Percentiles rank a stretch among this genome's conserved stretches.
phyloP scores from a whole-genome alignment of 179 eudicot genomes.

The Nepenthes alata region DNA sequence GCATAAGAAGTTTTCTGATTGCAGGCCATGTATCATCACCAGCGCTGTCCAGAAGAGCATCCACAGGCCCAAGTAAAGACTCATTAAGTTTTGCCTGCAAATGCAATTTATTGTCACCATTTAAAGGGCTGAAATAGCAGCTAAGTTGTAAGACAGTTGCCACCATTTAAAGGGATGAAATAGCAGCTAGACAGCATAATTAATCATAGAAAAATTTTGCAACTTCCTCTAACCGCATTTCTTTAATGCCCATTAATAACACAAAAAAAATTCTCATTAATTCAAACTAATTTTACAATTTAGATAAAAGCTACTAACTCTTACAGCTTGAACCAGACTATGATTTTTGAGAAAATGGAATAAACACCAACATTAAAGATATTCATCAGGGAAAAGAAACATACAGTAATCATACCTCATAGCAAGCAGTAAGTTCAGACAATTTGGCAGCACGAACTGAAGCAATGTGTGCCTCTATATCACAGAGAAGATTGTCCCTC shows the following conservation, averaged over 20 bases:
- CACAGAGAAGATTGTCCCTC: conserved; percentile 69
- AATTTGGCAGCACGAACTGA: conserved; percentile 71
- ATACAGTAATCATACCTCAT: conserved; percentile 44
- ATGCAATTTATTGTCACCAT: not conserved
- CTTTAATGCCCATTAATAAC: too few species aligned
- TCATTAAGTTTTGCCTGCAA: conserved; percentile 59
- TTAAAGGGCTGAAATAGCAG: not conserved
- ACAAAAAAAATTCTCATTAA: too few species aligned
- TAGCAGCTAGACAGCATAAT: not conserved
- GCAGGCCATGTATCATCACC: conserved; percentile 89
- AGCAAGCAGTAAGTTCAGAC: conserved; percentile 61
- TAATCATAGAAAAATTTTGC: not conserved
- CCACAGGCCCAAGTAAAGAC: conserved; percentile 72
- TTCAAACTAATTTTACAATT: too few species aligned
- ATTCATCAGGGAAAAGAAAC: not conserved
- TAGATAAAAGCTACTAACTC: too few species aligned
- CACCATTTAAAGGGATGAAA: not conserved
- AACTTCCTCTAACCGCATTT: too few species aligned
- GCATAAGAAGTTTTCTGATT: conserved; percentile 62
- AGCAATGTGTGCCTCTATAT: conserved; percentile 66
- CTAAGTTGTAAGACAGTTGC: not conserved
- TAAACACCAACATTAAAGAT: not conserved
- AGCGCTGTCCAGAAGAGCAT: conserved; percentile 86
- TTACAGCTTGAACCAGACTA: too few species aligned
- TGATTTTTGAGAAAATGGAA: not conserved